Evolutionary conservation across 106 monocot species (phyloP).

Genomic region (Dactylorhiza incarnata): DNA sequence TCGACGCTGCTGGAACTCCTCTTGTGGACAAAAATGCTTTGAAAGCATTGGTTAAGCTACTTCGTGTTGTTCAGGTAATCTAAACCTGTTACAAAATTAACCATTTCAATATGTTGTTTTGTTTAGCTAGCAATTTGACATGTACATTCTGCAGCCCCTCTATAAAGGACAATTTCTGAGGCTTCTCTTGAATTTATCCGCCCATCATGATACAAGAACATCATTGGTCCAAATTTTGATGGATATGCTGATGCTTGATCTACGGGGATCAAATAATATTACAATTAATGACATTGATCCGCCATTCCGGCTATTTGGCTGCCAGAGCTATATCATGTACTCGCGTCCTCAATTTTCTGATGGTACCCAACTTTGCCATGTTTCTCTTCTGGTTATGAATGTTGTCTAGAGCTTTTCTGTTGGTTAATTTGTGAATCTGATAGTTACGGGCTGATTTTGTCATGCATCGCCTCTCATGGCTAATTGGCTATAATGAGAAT

Average conservation of each 20-base stretch:
- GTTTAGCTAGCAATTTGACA: neutral
- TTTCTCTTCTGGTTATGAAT: conserved; percentile 1
- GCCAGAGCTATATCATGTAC: conserved; percentile 76
- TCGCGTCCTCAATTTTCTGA: conserved; percentile 90
- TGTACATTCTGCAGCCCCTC: conserved; percentile 50
- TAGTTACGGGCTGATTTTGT: neutral
- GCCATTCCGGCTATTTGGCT: conserved; percentile 79
- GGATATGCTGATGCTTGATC: conserved; percentile 95
- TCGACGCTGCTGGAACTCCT: conserved; percentile 86
- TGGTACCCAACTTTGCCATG: conserved; percentile 43
- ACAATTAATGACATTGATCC: conserved; percentile 36
- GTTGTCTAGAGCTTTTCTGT: neutral
- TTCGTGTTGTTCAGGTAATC: conserved; percentile 91
- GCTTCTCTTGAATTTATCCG: conserved; percentile 84
- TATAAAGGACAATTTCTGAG: conserved; percentile 92
- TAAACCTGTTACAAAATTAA: neutral
- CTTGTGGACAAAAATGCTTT: conserved; percentile 69
- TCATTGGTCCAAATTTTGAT: conserved; percentile 73
- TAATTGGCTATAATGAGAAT: neutral
- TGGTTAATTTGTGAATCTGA: neutral
- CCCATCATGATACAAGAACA: conserved; percentile 75
- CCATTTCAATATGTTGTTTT: neutral
- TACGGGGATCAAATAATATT: conserved; percentile 27
- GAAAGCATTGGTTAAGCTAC: conserved; percentile 83
- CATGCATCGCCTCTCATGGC: neutral